Evolutionary conservation across 495 filamentous ascomycete species (phyloP).

Genomic region (Aspergillus affinis): DNA sequence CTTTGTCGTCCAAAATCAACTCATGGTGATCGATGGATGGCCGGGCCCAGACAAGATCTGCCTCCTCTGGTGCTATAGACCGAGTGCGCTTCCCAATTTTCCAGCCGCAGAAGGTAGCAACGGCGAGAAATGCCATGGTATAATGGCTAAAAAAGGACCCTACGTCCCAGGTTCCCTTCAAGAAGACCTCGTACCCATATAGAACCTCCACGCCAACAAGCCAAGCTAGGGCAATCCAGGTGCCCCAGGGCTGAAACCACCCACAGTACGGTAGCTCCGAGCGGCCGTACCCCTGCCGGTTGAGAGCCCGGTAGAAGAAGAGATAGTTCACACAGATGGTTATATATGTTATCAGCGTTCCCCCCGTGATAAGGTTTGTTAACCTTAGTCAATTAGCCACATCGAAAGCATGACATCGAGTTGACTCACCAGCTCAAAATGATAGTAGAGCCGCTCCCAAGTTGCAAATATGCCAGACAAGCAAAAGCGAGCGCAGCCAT

Average conservation of each 20-base stretch:
- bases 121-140: conserved; percentile 52
- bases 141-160: conserved; percentile 57
- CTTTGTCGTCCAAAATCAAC: no score
- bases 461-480: conserved; percentile 35
- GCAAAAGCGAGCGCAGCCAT: conserved; percentile 44
- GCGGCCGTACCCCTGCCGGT: conserved; percentile 58
- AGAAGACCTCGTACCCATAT: conserved; percentile 55
- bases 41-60: conserved; percentile 53
- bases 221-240: conserved; percentile 47
- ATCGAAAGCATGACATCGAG: no score
- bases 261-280: conserved; percentile 52
- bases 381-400: conserved; percentile 3
- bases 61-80: conserved; percentile 44
- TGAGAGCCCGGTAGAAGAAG: conserved; percentile 54
- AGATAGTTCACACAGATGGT: conserved; percentile 53
- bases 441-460: conserved; percentile 22
- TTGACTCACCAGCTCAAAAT: conserved; percentile 25
- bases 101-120: conserved; percentile 51
- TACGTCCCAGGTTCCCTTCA: conserved; percentile 42
- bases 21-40: no score
- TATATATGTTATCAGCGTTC: conserved; percentile 56
- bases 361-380: conserved; percentile 35
- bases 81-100: conserved; percentile 55
- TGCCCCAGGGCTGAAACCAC: conserved; percentile 58
- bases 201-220: conserved; percentile 42